Conservation (phyloP, 2,329 filamentous ascomycete genomes). For the Fusarium sp. region DNA sequence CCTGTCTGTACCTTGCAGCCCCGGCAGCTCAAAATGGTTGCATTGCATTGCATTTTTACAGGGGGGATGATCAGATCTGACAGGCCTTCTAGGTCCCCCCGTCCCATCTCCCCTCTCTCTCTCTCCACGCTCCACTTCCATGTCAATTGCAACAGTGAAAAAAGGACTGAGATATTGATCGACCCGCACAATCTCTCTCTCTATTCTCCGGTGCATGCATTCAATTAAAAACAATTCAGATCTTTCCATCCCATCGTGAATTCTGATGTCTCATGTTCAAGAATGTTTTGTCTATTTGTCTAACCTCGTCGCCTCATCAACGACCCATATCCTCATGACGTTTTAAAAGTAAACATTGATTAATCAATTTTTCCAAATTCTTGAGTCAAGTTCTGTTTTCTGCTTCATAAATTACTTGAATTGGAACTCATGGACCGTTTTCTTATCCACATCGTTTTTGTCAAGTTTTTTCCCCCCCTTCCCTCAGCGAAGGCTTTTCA, state of each 20-base stretch:
- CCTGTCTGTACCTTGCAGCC: conserved; percentile 34
- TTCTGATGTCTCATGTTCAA: conserved; percentile 31
- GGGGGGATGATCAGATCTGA: conserved; percentile 26
- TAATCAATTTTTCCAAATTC: neutral
- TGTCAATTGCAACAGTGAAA: neutral
- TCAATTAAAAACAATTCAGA: conserved; percentile 21
- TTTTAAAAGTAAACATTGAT: conserved; percentile 19
- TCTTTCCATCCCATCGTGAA: conserved; percentile 5
- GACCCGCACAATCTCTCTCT: conserved; percentile 3
- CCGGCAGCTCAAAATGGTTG: conserved; percentile 24
- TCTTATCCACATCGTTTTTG: conserved; percentile 1
- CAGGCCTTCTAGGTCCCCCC: conserved; percentile 5
- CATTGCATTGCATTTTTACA: conserved; percentile 30
- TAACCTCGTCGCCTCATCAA: conserved; percentile 27
- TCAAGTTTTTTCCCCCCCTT: too few species aligned
- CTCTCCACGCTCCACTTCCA: neutral
- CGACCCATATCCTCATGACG: conserved; percentile 7
- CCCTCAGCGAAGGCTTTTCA: neutral
- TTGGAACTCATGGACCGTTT: neutral
- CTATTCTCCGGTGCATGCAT: neutral
- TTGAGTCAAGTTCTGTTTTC: neutral
- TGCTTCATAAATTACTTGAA: neutral
- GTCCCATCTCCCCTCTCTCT: neutral
- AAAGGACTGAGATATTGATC: conserved; percentile 13
- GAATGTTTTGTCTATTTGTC: conserved; percentile 25